Evolutionary conservation across 2,329 filamentous ascomycete genomes (phyloP).

Genomic region (Epicoccum sorghinum): DNA sequence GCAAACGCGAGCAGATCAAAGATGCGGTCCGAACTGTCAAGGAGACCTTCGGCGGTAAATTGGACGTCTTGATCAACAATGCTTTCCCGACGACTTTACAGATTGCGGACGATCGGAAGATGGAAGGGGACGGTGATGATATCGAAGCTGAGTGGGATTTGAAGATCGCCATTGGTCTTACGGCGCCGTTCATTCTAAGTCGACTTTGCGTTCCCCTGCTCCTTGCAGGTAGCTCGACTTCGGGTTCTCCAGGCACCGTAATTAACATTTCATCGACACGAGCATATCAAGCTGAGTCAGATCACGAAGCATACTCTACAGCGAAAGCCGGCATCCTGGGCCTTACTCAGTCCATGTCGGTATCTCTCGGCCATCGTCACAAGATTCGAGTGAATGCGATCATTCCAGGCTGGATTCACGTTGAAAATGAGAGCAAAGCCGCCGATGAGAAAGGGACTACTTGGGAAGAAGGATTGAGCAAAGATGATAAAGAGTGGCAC

Average conservation of each 20-base stretch:
- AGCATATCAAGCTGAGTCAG: conserved; percentile 56
- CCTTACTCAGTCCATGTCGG: conserved; percentile 56
- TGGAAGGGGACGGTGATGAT: conserved; percentile 40
- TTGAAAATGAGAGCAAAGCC: conserved; percentile 50
- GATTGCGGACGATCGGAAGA: conserved; percentile 30
- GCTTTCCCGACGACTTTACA: conserved; percentile 39
- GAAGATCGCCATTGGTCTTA: conserved; percentile 43
- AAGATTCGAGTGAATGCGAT: conserved; percentile 58
- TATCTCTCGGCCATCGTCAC: conserved; percentile 52
- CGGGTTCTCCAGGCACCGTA: conserved; percentile 38
- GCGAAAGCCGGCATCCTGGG: conserved; percentile 60
- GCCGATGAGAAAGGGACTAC: conserved; percentile 49
- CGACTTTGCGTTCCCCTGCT: conserved; percentile 42
- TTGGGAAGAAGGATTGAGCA: conserved; percentile 56
- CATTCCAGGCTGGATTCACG: conserved; percentile 60
- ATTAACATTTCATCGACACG: conserved; percentile 60
- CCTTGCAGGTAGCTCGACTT: conserved; percentile 21
- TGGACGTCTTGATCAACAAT: conserved; percentile 47
- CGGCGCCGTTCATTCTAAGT: conserved; percentile 41
- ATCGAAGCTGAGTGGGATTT: conserved; percentile 44
- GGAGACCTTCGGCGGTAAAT: conserved; percentile 41
- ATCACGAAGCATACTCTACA: conserved; percentile 58
- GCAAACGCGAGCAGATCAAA: conserved; percentile 47
- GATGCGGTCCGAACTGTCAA: conserved; percentile 45
- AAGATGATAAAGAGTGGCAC: conserved; percentile 58